A percentile compares a stretch with the other conserved stretches of the same genome.
Conservation (phyloP, 768 basidiomycete species). For the Calocybe indica region DNA sequence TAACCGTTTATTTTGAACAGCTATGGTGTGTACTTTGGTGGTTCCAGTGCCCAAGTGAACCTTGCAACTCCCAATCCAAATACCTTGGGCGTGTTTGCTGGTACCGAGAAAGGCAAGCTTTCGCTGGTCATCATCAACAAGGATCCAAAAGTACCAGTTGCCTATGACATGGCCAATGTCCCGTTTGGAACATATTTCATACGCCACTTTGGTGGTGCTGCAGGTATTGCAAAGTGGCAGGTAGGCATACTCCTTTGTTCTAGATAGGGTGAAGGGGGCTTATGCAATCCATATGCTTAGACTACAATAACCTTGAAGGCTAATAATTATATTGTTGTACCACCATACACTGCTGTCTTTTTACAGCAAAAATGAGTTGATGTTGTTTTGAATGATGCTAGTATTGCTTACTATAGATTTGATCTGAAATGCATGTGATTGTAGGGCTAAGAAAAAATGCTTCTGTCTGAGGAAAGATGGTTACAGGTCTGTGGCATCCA, state of each 20-base stretch:
- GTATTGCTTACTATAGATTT: too few species aligned
- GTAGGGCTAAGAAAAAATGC: too few species aligned
- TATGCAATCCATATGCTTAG: slow-evolving; percentile 7
- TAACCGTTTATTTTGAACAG: slow-evolving; percentile 14
- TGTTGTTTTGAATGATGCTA: too few species aligned
- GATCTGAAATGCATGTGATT: too few species aligned
- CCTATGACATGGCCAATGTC: slow-evolving; percentile 35
- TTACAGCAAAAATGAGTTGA: slow-evolving; percentile 13
- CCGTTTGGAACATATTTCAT: slow-evolving; percentile 45
- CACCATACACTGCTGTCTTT: slow-evolving; percentile 24
- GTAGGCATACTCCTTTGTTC: slow-evolving; percentile 19
- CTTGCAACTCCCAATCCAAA: slow-evolving; percentile 33
- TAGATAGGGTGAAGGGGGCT: neutral
- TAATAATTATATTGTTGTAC: slow-evolving; percentile 26
- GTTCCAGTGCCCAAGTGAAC: slow-evolving; percentile 37
- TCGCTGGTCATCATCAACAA: slow-evolving; percentile 49
- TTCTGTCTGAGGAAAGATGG: too few species aligned
- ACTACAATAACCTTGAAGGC: slow-evolving; percentile 25
- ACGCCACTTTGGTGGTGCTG: slow-evolving; percentile 50
- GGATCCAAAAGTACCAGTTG: slow-evolving; percentile 31
- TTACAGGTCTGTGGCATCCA: too few species aligned
- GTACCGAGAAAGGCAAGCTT: slow-evolving; percentile 30
- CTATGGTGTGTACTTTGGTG: slow-evolving; percentile 41
- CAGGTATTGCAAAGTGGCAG: slow-evolving; percentile 52
- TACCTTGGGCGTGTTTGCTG: slow-evolving; percentile 41